Evolutionary conservation across 768 basidiomycete species (phyloP), one percentile per base, ranked within the genome.

Genomic region (Tricholoma saponaceum): DNA sequence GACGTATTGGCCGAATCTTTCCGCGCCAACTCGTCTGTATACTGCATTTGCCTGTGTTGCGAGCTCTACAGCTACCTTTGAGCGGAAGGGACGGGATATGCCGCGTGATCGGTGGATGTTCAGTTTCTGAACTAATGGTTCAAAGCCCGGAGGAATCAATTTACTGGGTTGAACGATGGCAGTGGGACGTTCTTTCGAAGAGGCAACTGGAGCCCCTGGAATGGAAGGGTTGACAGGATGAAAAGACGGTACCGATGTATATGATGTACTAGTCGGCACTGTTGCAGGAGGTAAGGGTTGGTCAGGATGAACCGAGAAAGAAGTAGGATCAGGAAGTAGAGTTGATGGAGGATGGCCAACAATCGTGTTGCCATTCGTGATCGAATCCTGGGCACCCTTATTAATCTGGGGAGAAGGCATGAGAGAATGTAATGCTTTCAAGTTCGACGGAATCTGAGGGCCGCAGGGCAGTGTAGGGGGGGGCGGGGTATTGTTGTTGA

Each of bases 1-100:
- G 12, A 70, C 52, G 59, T 82, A 83, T 41, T 77, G 72, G 16
- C 67, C 67, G 59, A 82, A 80, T 23, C 64, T 73, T 5, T 70
- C 26, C 4, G 74, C 76, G 1, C 78, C 76, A 9, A 76, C 79
- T 32, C 64, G 64, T 62, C 65, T 62, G 53, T 80, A 82, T 2
- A 74, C 65, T 10, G 1, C 41, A 28, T 59, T 62, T 52, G 64
- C 68, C 32, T 64, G 59, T n/a, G 54, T 62, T 13, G 66, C 59
- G 10, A 84, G 59, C 28, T 66, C 62, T 25, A 65, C 35, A 9
- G 72, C 76, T 9, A 83, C 56, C 0, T 47, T n/a, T 23, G 77
- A 77, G 56, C 80, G 75, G 8, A 73, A 66, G 18, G 72, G 67
- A n/a, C 62, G 62, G 14, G 50, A n/a, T 32, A 60, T 51, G 1